Conservation (phyloP, 495 filamentous ascomycete genomes). For the Antarctomyces pellizariae region DNA sequence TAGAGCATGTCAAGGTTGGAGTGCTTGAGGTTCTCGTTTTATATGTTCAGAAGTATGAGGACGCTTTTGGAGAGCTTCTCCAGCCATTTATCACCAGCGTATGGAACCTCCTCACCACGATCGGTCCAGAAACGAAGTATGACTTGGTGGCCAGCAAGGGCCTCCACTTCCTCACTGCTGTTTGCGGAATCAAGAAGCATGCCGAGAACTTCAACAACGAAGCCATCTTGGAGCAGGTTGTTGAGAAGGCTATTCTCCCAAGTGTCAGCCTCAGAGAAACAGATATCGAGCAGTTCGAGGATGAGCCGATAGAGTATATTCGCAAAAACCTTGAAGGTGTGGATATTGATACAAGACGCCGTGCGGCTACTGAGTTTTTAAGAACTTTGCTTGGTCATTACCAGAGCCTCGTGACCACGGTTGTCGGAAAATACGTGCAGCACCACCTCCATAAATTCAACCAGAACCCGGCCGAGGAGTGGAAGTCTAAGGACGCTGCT, state of each 20-base stretch:
- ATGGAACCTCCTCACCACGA: slow-evolving; percentile 72
- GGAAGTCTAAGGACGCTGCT: slow-evolving; percentile 94
- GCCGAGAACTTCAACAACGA: slow-evolving; percentile 69
- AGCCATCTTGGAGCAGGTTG: slow-evolving; percentile 49
- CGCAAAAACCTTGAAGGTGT: slow-evolving; percentile 87
- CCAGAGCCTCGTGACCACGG: slow-evolving; percentile 55
- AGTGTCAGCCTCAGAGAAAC: slow-evolving; percentile 78
- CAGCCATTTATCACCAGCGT: slow-evolving; percentile 65
- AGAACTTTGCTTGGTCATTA: slow-evolving; percentile 71
- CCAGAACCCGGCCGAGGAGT: slow-evolving; percentile 44
- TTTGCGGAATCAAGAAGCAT: slow-evolving; percentile 51
- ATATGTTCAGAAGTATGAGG: slow-evolving; percentile 81
- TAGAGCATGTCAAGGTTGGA: slow-evolving; percentile 72
- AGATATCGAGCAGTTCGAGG: slow-evolving; percentile 88
- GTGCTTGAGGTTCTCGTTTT: slow-evolving; percentile 77
- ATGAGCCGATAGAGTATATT: slow-evolving; percentile 98
- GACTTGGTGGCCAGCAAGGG: slow-evolving; percentile 91
- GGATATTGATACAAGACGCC: slow-evolving; percentile 74
- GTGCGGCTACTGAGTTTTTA: slow-evolving; percentile 86
- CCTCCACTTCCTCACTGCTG: slow-evolving; percentile 77
- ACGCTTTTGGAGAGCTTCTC: slow-evolving; percentile 61
- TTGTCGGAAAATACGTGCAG: slow-evolving; percentile 61
- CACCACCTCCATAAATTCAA: slow-evolving; percentile 50
- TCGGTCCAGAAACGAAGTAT: slow-evolving; percentile 73
- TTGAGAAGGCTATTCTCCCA: slow-evolving; percentile 85